Percentiles rank a stretch among this genome's conserved stretches.
Conservation (phyloP, 768 basidiomycete species). For the Boletales sp. region DNA sequence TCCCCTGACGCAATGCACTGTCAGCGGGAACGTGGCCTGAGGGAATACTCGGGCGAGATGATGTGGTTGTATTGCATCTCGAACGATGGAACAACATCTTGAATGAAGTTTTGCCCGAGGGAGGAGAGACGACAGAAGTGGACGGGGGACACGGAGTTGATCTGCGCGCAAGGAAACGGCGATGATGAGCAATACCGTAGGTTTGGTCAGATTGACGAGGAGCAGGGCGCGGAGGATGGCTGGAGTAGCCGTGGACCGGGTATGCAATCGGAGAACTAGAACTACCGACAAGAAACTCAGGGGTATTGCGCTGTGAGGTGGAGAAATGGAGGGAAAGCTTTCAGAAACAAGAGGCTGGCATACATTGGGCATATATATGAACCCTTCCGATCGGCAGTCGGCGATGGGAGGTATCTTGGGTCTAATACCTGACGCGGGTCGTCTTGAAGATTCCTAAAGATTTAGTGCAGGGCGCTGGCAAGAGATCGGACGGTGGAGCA, state of each 20-base stretch:
- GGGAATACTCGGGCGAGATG: conserved; percentile 12
- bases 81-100: conserved; percentile 28
- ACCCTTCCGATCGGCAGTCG: conserved; percentile 11
- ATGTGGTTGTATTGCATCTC: conserved; percentile 19
- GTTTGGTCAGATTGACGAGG: conserved; percentile 2
- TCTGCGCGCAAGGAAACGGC: conserved; percentile 9
- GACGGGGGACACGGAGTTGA: conserved; percentile 18
- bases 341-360: conserved; percentile 1
- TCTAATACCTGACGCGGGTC: not conserved
- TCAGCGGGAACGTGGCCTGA: conserved; percentile 19
- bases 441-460: conserved; percentile 9
- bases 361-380: conserved; percentile 29
- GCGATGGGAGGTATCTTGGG: not conserved
- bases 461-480: conserved; percentile 2
- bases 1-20: conserved; percentile 21
- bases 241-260: conserved; percentile 28
- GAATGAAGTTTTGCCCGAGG: conserved; percentile 17
- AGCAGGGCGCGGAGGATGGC: conserved; percentile 16
- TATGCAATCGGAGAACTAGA: conserved; percentile 30
- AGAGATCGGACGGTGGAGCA: not conserved
- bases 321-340: not conserved
- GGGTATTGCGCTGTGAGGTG: conserved; percentile 15
- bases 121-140: conserved; percentile 13
- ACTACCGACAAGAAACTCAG: conserved; percentile 31
- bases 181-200: conserved; percentile 6